Evolutionary conservation across 306 rosid genomes (phyloP).

Genomic region (Begonia fuchsioides): DNA sequence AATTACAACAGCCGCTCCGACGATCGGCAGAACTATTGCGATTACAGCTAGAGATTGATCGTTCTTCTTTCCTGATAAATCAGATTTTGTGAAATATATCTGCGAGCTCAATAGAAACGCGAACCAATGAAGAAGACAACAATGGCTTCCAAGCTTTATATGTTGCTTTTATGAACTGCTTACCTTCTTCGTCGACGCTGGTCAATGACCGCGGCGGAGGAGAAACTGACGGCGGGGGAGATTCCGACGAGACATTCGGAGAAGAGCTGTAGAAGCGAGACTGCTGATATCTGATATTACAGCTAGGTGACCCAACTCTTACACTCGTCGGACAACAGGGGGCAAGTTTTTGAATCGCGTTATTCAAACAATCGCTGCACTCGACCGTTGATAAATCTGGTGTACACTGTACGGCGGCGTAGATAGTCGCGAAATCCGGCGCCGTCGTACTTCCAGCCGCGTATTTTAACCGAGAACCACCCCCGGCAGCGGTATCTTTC

Average conservation of each 20-base stretch:
- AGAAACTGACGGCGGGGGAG: neutral
- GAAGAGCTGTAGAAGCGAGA: neutral
- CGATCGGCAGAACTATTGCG: too few species aligned
- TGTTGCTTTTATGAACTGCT: neutral
- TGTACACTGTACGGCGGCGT: constrained; percentile 3
- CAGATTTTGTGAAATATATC: too few species aligned
- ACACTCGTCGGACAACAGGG: neutral
- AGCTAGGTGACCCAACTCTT: constrained; percentile 1
- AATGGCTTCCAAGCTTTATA: too few species aligned
- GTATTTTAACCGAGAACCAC: neutral
- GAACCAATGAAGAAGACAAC: neutral
- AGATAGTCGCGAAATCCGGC: neutral
- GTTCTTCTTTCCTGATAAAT: neutral
- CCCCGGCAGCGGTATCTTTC: neutral
- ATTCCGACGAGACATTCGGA: neutral
- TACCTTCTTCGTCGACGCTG: neutral
- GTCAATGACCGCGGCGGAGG: neutral
- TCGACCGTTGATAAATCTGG: constrained; percentile 1
- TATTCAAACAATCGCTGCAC: neutral
- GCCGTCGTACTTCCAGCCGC: neutral
- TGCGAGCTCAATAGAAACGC: too few species aligned
- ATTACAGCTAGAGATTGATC: too few species aligned
- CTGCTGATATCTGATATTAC: constrained; percentile 4
- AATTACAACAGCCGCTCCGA: too few species aligned
- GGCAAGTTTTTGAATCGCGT: neutral